phyloP scores from a whole-genome alignment of 257 asterid species.

The Dorcoceras hygrometricum region DNA sequence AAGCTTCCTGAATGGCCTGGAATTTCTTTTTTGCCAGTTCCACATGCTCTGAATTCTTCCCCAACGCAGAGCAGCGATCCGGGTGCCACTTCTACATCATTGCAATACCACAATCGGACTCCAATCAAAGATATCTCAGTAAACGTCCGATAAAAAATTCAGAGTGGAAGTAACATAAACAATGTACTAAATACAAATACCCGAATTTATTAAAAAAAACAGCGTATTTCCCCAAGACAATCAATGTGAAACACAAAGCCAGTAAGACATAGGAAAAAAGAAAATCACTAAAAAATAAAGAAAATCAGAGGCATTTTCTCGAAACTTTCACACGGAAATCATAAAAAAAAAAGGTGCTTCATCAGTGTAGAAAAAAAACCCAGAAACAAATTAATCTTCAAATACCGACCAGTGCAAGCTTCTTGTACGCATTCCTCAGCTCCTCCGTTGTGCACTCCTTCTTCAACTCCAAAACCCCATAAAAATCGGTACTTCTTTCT shows the following conservation, averaged over 20 bases:
- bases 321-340: neutral
- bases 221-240: neutral
- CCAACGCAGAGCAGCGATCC: constrained; percentile 67
- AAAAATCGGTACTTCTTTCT: constrained; percentile 48
- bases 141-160: neutral
- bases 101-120: neutral
- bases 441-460: constrained; percentile 65
- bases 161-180: neutral
- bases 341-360: neutral
- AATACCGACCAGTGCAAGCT: constrained; percentile 77
- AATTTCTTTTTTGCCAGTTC: constrained; percentile 85
- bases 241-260: neutral
- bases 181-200: neutral
- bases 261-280: no score
- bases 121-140: neutral
- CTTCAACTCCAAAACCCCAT: constrained; percentile 65
- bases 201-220: neutral
- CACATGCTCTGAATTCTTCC: constrained; percentile 40
- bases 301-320: neutral
- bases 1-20: constrained; percentile 88
- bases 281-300: neutral
- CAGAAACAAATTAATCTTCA: neutral
- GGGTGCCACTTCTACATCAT: constrained; percentile 81
- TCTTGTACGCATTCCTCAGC: constrained; percentile 69
- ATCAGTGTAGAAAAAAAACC: neutral